Base-by-base conservation (phyloP, 129 eudicot species). In the Apium graveolens region DNA sequence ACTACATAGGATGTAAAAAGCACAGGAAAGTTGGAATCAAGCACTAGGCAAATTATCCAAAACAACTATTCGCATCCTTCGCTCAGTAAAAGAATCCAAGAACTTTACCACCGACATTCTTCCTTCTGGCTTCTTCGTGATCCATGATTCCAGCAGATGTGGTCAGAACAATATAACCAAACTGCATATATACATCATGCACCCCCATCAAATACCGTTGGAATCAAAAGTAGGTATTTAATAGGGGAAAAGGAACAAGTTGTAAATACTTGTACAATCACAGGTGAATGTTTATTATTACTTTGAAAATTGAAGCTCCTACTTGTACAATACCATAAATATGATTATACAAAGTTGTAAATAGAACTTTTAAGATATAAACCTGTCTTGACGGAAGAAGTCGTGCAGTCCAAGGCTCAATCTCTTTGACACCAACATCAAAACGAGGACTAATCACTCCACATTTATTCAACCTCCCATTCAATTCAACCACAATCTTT, bases 61-160 rank as follows among this genome's bases (percentile, higher is more conserved):
- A 76, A 57, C 43, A 37, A 76, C 24, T 46, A 21, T 35, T 14
- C 1, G 7, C 21, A 38, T 21, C 38, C 69, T 77, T 24, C 1
- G 53, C 3, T 77, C 31, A 77, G 38, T 81, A 81, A 75, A 81
- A 81, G 80, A 81, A 81, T 37, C 83, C 83, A 63, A 81, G 83
- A 31, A 81, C 83, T 77, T 81, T 81, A 53, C 83, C 83, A 44
- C 83, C 83, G 26, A 81, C 83, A 66, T 78, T 75, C 80, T 77
- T 77, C 66, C 80, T 77, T 27, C 80, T 60, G 1, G 80, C 80
- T 60, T 77, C 80, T 77, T 81, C 83, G 12, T 81, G 83, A 45
- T 81, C 83, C 83, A 81, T 81, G 76, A 81, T 81, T 10, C 83
- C 83, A 31, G 83, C 83, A 63, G 83, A 81, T 16, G 83, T 80